phyloP scores from a whole-genome alignment of 768 basidiomycete species.

The Rhizopogon vulgaris region DNA sequence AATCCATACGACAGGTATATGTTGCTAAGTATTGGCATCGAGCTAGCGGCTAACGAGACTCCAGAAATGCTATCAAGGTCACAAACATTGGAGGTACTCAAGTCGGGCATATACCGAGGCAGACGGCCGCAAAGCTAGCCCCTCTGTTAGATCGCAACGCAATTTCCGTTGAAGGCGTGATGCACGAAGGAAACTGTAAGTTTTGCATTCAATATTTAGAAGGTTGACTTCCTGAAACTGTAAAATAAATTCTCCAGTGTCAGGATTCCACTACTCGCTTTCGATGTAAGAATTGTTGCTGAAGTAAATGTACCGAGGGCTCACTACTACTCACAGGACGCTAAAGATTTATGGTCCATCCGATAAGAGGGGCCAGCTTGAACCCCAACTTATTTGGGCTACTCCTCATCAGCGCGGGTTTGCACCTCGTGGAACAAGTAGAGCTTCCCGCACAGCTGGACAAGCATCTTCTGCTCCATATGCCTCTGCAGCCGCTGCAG shows the following conservation, averaged over 20 bases:
- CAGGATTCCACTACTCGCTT: constrained; percentile 46
- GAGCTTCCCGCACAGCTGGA: constrained; percentile 10
- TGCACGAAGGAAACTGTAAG: constrained; percentile 63
- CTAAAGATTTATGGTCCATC: constrained; percentile 67
- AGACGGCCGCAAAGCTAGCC: constrained; percentile 53
- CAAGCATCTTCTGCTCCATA: constrained; percentile 10
- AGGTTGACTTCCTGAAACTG: background rate
- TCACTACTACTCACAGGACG: constrained; percentile 34
- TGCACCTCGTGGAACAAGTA: constrained; percentile 9
- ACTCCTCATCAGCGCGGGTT: constrained; percentile 65
- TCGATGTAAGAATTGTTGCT: constrained; percentile 44
- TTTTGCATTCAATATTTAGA: background rate
- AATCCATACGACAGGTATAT: constrained; percentile 64
- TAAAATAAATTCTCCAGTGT: constrained; percentile 24
- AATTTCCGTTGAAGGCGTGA: constrained; percentile 67
- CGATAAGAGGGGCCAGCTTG: constrained; percentile 52
- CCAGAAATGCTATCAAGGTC: constrained; percentile 76
- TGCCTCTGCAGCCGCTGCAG: constrained; percentile 11
- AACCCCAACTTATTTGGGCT: constrained; percentile 68
- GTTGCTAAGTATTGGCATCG: background rate
- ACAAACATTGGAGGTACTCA: constrained; percentile 67
- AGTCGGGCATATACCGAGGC: constrained; percentile 76
- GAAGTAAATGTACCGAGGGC: background rate
- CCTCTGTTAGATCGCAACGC: constrained; percentile 60
- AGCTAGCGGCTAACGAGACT: background rate